These are phyloP conservation scores for Aureobasidium mangrovei DNA, from an alignment of 2,329 filamentous ascomycete genomes.

Conservation along the genomic window DNA sequence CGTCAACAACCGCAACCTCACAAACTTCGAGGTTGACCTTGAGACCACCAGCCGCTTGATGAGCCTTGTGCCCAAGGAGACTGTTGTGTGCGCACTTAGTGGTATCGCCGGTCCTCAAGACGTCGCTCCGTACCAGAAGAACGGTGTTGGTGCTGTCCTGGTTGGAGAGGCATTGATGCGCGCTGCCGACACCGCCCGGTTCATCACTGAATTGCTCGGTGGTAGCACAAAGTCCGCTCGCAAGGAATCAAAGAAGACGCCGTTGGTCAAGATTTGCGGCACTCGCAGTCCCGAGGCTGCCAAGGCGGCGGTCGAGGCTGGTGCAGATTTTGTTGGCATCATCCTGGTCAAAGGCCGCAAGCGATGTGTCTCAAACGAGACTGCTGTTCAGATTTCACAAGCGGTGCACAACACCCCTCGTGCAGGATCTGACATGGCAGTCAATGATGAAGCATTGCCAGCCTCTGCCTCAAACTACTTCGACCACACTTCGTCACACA, in stretches of 20 bases:
- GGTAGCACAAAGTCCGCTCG: conserved; percentile 28
- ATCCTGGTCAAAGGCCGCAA: conserved; percentile 77
- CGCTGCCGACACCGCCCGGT: conserved; percentile 68
- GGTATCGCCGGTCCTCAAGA: conserved; percentile 86
- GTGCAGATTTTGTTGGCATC: conserved; percentile 87
- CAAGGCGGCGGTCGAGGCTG: conserved; percentile 68
- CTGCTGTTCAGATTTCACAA: conserved; percentile 70
- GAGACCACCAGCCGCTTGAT: conserved; percentile 83
- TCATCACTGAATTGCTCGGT: conserved; percentile 77
- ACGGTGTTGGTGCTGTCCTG: conserved; percentile 85
- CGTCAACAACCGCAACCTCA: conserved; percentile 94
- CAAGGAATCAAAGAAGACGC: conserved; percentile 28
- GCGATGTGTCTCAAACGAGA: conserved; percentile 69
- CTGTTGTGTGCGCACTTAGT: conserved; percentile 86
- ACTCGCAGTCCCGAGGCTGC: conserved; percentile 78
- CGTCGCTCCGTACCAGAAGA: conserved; percentile 76
- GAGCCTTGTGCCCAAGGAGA: conserved; percentile 73
- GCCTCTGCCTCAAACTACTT: conserved; percentile 60
- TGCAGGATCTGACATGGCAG: conserved; percentile 20
- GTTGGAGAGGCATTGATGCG: conserved; percentile 96
- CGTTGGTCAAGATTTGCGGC: conserved; percentile 91
- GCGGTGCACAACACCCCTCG: conserved; percentile 55
- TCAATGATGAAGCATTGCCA: conserved; percentile 13
- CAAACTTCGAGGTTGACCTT: conserved; percentile 93
- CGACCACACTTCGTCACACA: conserved; percentile 40